Percentiles rank a stretch among this genome's conserved stretches.
Evolutionary conservation across 2,329 filamentous ascomycete species (phyloP).

Genomic region (Ophiobolus disseminans): DNA sequence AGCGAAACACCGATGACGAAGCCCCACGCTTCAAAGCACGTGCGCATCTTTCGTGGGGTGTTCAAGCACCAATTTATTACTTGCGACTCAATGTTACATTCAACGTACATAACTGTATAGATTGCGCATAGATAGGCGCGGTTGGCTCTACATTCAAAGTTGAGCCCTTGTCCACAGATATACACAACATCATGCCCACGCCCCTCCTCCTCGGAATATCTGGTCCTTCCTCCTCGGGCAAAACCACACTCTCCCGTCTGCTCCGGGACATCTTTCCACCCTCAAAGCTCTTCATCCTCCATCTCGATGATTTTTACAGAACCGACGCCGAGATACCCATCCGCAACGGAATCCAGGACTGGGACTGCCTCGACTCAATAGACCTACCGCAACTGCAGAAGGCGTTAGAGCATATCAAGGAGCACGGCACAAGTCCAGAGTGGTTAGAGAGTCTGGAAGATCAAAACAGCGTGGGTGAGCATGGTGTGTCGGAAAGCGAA

Average conservation of each 20-base stretch:
- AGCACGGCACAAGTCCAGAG: conserved; percentile 66
- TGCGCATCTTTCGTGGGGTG: conserved; percentile 2
- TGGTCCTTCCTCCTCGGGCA: conserved; percentile 90
- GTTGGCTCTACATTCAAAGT: neutral
- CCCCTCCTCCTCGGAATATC: conserved; percentile 78
- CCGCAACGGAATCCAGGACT: conserved; percentile 72
- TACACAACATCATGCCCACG: conserved; percentile 28
- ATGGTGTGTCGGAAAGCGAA: conserved; percentile 35
- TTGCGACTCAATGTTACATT: too few species aligned
- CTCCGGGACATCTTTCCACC: conserved; percentile 79
- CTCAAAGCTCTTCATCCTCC: conserved; percentile 74
- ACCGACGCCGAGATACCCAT: conserved; percentile 72
- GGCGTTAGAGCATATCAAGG: conserved; percentile 73
- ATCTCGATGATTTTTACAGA: conserved; percentile 96
- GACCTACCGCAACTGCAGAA: conserved; percentile 72
- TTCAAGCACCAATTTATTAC: too few species aligned
- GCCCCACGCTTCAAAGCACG: conserved; percentile 17
- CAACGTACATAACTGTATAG: too few species aligned
- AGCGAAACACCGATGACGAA: conserved; percentile 12
- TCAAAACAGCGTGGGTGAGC: conserved; percentile 59
- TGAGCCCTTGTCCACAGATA: neutral
- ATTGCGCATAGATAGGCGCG: too few species aligned
- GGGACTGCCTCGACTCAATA: conserved; percentile 86
- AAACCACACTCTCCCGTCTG: conserved; percentile 89
- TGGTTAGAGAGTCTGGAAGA: conserved; percentile 63